Base-by-base conservation (phyloP, 2,329 filamentous ascomycete species). In the Fusarium setosum region DNA sequence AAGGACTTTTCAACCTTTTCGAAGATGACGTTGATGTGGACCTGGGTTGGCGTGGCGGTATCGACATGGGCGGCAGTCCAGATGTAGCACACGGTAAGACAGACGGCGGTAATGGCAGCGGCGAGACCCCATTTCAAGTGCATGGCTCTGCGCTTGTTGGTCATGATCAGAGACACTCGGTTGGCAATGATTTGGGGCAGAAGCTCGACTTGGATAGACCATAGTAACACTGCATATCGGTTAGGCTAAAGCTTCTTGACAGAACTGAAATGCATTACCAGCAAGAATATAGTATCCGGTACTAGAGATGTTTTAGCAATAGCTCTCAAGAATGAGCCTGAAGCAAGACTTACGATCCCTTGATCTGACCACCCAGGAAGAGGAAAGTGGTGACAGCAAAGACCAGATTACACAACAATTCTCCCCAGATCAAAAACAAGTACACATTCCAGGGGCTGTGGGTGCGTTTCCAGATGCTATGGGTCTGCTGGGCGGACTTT, bases 121-220 rank as follows among this genome's bases (percentile, higher is more conserved):
- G 77, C 64, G 9, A 79, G 76, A 2, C 73, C 73, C 72, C 74
- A 77, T 63, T 80, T 81, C 34, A 82, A 56, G 18, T 65, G 68
- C 2, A 49, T 58, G 11, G 77, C 72, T 9, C 74, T 77, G 1
- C 58, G 73, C 21, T 74, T 74, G 54, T 79, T 74, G 34, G 75
- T 75, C 47, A 79, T 79, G 37, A 82, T 80, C 8, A 82, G 72
- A 0, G 75, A 70, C 11, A 82, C 76, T 35, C 80, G 79, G 56
- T 82, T 82, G 58, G 79, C 77, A 53, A 82, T 81, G 42, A 82
- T 82, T 57, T 82, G 80, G 54, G 80, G 77, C 5, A 81, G 69
- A 0, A 81, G 70, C 38, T 82, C 79, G 6, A 79, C 79, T 40
- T 77, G 71, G 15, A 73, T 59, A 3, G 61, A 54, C 64, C 64